Evolutionary conservation across 1,139 yeast species (phyloP).

Genomic region (Candida sanyaensis): DNA sequence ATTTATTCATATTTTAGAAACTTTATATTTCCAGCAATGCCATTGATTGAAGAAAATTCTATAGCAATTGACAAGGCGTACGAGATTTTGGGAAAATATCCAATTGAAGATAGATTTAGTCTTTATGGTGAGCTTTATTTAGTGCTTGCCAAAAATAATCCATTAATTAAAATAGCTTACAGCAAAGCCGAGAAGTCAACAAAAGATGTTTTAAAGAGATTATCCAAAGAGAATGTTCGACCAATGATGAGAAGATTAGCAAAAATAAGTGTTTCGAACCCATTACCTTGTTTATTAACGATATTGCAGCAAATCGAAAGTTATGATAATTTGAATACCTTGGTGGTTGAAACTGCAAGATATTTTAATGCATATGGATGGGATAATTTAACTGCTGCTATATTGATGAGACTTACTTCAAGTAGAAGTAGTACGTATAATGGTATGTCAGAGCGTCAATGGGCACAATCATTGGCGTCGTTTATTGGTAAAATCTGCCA

Average conservation of each 20-base stretch:
- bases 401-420: slow-evolving; percentile 68
- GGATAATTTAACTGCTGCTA: slow-evolving; percentile 79
- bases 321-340: slow-evolving; percentile 80
- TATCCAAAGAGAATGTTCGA: slow-evolving; percentile 82
- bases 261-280: slow-evolving; percentile 76
- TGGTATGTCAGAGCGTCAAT: slow-evolving; percentile 79
- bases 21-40: slow-evolving; percentile 67
- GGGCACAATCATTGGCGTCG: slow-evolving; percentile 77
- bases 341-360: slow-evolving; percentile 79
- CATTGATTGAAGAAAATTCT: slow-evolving; percentile 62
- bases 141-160: slow-evolving; percentile 57
- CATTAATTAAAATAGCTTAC: slow-evolving; percentile 62
- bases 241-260: slow-evolving; percentile 80
- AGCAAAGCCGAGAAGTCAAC: slow-evolving; percentile 80
- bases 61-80: slow-evolving; percentile 64
- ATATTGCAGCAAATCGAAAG: slow-evolving; percentile 80
- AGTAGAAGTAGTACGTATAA: slow-evolving; percentile 68
- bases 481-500: slow-evolving; percentile 68
- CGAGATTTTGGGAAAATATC: slow-evolving; percentile 52
- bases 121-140: slow-evolving; percentile 79
- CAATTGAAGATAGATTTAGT: slow-evolving; percentile 69
- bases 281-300: slow-evolving; percentile 71
- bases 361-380: slow-evolving; percentile 80
- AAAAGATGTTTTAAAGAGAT: slow-evolving; percentile 75
- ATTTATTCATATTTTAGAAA: slow-evolving; percentile 71